Base-by-base conservation (phyloP, 176 grass and related monocot species). In the Canna indica region DNA sequence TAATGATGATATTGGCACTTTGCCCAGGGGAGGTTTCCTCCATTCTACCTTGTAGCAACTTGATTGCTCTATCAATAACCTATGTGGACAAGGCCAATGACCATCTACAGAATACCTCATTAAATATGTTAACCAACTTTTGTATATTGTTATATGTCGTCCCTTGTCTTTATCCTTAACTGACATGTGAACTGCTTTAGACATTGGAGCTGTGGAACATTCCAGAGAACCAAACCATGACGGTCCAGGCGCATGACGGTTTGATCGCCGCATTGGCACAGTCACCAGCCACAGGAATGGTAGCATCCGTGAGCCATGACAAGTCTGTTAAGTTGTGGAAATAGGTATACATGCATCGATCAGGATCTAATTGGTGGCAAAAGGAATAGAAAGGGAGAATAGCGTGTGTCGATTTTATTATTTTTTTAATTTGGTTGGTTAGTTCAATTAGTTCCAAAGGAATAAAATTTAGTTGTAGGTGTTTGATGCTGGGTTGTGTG, bases 271-370 rank as follows among this genome's bases (percentile, higher is more conserved):
- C 86, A 14, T 36, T 99, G 69, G 86, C 95, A 3, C 87, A 99
- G 45, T 99, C 90, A 29, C 82, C 80, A 9, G 78, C 69, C 30
- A 88, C 81, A 18, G 90, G 95, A 33, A 99, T 88, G 90, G 82
- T 99, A 26, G 95, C 95, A 60, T 99, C 95, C 46, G 90, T 90
- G 9, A 99, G 90, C 81, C 95, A 99, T 12, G 95, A 99, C 72
- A 79, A 88, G 36, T 90, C 90, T 30, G 95, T 99, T 7, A 99
- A 99, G 75, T 67, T 99, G 76, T 99, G 94, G 94, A 99, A 99
- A 81, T 99, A 88, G 54, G 7, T 13, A 31, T 35, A 14, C 5
- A 12, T 27, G 36, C 36, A 44, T 44, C 41, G 1, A 2, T 7
- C 36, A 3, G 36, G 41, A 11, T 44, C 41, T n/a, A 16, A n/a